Evolutionary conservation across 73 alveolate genomes (phyloP).

Genomic region (Tetrahymena thermophila): DNA sequence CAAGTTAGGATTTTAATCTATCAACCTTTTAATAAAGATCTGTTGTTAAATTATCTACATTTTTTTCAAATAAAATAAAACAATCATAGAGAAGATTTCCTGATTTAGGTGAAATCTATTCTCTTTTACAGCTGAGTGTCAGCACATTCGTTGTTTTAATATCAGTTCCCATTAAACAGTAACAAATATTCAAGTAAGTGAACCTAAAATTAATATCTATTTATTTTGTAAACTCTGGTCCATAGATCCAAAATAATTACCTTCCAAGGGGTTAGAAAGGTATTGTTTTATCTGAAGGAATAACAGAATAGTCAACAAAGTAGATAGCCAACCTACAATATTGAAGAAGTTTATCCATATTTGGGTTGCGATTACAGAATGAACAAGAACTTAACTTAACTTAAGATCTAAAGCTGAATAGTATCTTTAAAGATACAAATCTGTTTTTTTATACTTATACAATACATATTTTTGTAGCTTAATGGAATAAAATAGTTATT

Average conservation of each 20-base stretch:
- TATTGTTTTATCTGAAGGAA: not conserved
- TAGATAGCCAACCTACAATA: not conserved
- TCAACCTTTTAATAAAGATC: not conserved
- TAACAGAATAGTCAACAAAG: not conserved
- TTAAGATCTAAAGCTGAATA: too few species aligned
- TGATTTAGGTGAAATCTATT: not conserved
- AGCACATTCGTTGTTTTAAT: not conserved
- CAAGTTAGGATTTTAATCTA: not conserved
- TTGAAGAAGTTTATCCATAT: not conserved
- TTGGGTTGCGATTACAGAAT: not conserved
- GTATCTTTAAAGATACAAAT: not conserved
- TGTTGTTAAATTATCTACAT: not conserved
- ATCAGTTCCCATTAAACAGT: not conserved
- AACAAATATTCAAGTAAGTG: not conserved
- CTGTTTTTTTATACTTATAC: not conserved
- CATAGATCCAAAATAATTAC: not conserved
- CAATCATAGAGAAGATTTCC: not conserved
- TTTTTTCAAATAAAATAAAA: not conserved
- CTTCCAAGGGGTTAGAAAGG: not conserved
- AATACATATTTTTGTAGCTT: not conserved
- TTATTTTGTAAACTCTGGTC: not conserved
- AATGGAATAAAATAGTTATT: not conserved
- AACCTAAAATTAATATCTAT: not conserved
- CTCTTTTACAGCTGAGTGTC: not conserved
- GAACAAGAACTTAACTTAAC: not conserved